Base-by-base conservation (phyloP, 345 rosid species). In the Lepidium sativum region DNA sequence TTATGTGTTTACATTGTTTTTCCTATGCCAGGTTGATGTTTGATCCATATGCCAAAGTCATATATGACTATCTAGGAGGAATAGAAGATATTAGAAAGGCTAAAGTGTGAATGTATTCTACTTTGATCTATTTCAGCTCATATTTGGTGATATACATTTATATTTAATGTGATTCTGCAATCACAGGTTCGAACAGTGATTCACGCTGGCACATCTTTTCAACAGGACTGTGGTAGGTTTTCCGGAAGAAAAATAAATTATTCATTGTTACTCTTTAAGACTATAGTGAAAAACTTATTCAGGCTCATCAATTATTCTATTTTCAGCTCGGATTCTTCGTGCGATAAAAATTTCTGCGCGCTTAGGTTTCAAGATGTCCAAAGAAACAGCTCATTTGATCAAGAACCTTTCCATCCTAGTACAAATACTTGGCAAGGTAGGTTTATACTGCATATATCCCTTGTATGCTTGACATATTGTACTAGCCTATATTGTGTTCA, bases 1-100 rank as follows among this genome's bases (percentile, higher is more conserved):
- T 37, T 55, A 10, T 39, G 60, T 56, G 6, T 55, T 44, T 17
- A 14, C 32, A 9, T 45, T 55, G 40, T 43, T 39, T 67, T 37
- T 35, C 8, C 52, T 71, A 45, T 25, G 70, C 68, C 84, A 95
- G 98, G 74, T 80, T 95, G 79, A 80, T 95, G 88, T 88, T 84
- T 74, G 98, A 95, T 80, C 99, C 99, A 48, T 91, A 75, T 84
- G 82, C 81, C 25, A 84, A 79, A 78, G 76, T 86, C 23, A 78
- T 91, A 60, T 91, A 95, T 48, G 97, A 91, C 74, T 91, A 95
- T 71, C 68, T 82, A 47, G 96, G 91, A 79, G 99, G 98, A 69
- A 78, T 88, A 42, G 86, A 91, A 78, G 99, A 95, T 77, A 76
- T 95, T 54, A 78, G 65, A 81, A 88, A 83, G 70, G 89, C 97